Evolutionary conservation across 805 yeast species (phyloP), one percentile per base, ranked within the genome.

Genomic region (Yarrowia osloensis): DNA sequence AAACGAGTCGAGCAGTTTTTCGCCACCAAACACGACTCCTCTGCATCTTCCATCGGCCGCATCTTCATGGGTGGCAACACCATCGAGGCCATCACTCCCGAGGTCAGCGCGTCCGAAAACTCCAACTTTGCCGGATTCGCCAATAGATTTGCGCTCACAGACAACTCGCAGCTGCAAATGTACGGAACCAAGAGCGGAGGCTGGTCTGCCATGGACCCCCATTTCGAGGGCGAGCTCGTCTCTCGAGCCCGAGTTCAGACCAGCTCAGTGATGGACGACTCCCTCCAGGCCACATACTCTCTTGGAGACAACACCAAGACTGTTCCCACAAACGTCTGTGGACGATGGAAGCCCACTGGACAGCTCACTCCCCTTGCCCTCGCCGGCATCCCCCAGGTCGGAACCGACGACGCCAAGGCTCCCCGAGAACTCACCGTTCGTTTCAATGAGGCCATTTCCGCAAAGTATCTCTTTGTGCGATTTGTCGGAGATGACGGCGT

Each of bases 121-220:
- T 35, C 19, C 49, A 39, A 57, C 35, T 57, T 57, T 28, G 47
- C 49, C 13, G 63, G 63, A 8, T 57, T 57, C 21, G 47, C 63
- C 35, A 26, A 37, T 49, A 19, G 63, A 28, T 57, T 40, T 15
- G 49, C 26, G 9, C 47, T 57, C 33, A 40, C 63, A 2, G 49
- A 57, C 31, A 57, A 57, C 63, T 57, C 63, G 37, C 63, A 57
- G 11, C 28, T 57, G 37, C 63, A 40, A 28, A 57, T 57, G 49
- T 57, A 39, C 28, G 63, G 63, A n/a, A 57, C 63, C 17, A 54
- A 54, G 26, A 54, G 61, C 33, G 61, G 61, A 29, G 61, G 61
- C 17, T 54, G 61, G 61, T 54, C 61, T 4, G 63, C 63, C 26
- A 39, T 57, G 63, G 49, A 57, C 39, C 49, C 63, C 28, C 49